phyloP scores from a whole-genome alignment of 768 basidiomycete species.

The Macrolepiota albuminosa region DNA sequence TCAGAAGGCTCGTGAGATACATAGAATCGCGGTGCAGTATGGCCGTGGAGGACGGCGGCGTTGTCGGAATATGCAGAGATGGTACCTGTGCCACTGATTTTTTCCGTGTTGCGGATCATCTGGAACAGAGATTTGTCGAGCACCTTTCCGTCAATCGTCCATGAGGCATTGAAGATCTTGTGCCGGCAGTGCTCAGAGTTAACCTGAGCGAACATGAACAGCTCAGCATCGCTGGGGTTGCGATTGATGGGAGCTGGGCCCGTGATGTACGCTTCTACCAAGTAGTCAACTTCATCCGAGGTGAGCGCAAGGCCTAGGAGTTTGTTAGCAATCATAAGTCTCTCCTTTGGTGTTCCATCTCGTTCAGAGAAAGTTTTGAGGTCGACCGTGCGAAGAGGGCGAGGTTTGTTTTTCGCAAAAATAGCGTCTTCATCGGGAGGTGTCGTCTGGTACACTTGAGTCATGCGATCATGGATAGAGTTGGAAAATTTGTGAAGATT shows the following conservation, averaged over 20 bases:
- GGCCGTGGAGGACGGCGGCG: conserved; percentile 88
- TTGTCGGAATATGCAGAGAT: conserved; percentile 98
- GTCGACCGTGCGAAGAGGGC: conserved; percentile 17
- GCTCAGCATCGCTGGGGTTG: conserved; percentile 93
- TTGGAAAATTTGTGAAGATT: conserved; percentile 55
- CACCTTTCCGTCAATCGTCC: conserved; percentile 76
- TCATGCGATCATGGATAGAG: conserved; percentile 95
- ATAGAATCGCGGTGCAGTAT: conserved; percentile 69
- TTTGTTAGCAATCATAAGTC: conserved; percentile 73
- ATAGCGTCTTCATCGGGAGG: conserved; percentile 54
- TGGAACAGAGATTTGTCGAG: conserved; percentile 79
- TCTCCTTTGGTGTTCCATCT: conserved; percentile 46
- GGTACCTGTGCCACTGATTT: conserved; percentile 66
- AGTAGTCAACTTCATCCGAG: conserved; percentile 85
- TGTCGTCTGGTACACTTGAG: conserved; percentile 63
- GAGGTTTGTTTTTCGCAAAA: conserved; percentile 57
- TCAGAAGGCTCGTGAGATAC: conserved; percentile 28
- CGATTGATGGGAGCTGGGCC: conserved; percentile 62
- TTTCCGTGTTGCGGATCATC: conserved; percentile 97
- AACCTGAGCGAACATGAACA: conserved; percentile 99
- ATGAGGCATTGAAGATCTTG: conserved; percentile 98
- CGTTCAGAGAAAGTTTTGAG: conserved; percentile 43
- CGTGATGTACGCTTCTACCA: conserved; percentile 84
- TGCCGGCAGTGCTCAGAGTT: conserved; percentile 99
- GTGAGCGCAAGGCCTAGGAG: conserved; percentile 89